Evolutionary conservation across 2,329 filamentous ascomycete genomes (phyloP).

Genomic region (Lomentospora prolificans): DNA sequence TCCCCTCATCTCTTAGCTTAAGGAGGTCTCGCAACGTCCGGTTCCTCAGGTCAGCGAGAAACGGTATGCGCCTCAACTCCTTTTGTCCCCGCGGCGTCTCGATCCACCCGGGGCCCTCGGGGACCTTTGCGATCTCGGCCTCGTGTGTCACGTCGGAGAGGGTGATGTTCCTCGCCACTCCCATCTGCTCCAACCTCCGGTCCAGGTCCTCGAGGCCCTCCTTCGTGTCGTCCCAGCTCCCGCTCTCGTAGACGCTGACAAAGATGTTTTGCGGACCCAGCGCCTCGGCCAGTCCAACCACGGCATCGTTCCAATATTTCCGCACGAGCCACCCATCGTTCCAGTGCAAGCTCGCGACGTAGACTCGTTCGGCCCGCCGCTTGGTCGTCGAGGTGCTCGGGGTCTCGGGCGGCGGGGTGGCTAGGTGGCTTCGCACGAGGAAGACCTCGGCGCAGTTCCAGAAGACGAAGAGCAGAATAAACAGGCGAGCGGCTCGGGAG

Average conservation of each 20-base stretch:
- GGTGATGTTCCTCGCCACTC: constrained; percentile 44
- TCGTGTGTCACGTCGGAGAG: constrained; percentile 49
- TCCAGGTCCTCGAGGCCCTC: constrained; percentile 48
- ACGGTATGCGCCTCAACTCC: constrained; percentile 58
- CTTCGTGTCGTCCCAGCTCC: constrained; percentile 61
- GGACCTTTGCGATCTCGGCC: constrained; percentile 39
- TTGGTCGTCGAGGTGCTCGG: constrained; percentile 16
- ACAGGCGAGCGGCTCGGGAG: constrained; percentile 22
- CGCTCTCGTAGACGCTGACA: constrained; percentile 58
- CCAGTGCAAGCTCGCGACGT: constrained; percentile 61
- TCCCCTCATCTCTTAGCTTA: constrained; percentile 37
- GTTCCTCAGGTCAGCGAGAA: constrained; percentile 56
- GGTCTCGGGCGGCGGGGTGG: constrained; percentile 17
- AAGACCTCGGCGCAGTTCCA: constrained; percentile 29
- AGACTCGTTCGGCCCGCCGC: constrained; percentile 35
- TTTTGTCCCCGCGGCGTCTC: constrained; percentile 40
- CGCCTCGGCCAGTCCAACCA: constrained; percentile 44
- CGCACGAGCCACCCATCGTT: constrained; percentile 53
- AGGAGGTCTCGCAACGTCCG: constrained; percentile 48
- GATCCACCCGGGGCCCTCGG: constrained; percentile 50
- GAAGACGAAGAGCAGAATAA: constrained; percentile 24
- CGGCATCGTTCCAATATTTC: constrained; percentile 51
- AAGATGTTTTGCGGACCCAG: constrained; percentile 57
- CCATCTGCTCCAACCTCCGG: constrained; percentile 35
- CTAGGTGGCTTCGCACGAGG: constrained; percentile 24